phyloP scores from a whole-genome alignment of 768 basidiomycete species.

The Boletus subparvulus region DNA sequence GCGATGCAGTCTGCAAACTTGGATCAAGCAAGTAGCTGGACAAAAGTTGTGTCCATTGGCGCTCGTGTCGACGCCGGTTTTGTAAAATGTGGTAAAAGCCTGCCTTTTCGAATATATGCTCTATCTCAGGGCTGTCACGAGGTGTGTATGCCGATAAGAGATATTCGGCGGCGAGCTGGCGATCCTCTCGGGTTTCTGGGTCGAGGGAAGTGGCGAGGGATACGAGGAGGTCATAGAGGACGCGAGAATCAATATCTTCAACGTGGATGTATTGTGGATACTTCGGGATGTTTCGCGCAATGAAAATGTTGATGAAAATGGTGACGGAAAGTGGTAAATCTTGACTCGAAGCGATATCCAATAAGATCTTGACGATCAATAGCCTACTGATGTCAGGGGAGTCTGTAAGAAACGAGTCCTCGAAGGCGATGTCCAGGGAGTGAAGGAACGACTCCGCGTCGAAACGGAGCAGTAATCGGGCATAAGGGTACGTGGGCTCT shows the following conservation, averaged over 20 bases:
- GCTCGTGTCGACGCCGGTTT: constrained; percentile 73
- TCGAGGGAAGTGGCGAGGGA: constrained; percentile 77
- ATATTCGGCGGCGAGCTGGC: constrained; percentile 92
- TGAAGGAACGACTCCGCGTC: constrained; percentile 95
- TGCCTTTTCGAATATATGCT: constrained; percentile 71
- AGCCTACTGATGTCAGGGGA: constrained; percentile 67
- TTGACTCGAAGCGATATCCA: constrained; percentile 66
- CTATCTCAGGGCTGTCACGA: constrained; percentile 65
- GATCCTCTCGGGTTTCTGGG: constrained; percentile 81
- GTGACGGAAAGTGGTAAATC: constrained; percentile 58
- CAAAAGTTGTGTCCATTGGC: constrained; percentile 72
- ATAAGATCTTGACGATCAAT: constrained; percentile 76
- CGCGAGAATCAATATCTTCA: constrained; percentile 52
- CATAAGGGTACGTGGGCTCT: constrained; percentile 90
- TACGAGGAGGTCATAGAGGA: constrained; percentile 73
- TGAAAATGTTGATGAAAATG: constrained; percentile 92
- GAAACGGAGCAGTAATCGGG: constrained; percentile 77
- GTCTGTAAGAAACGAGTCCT: constrained; percentile 86
- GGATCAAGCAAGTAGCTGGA: constrained; percentile 75
- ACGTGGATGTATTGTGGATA: constrained; percentile 77
- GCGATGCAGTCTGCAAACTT: constrained; percentile 52
- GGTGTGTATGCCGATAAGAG: constrained; percentile 91
- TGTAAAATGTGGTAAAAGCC: constrained; percentile 92
- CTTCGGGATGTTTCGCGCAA: constrained; percentile 95
- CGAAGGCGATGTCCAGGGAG: constrained; percentile 91